Conservation (phyloP, 1,139 yeast genomes). For the Yamadazyma blattariae region DNA sequence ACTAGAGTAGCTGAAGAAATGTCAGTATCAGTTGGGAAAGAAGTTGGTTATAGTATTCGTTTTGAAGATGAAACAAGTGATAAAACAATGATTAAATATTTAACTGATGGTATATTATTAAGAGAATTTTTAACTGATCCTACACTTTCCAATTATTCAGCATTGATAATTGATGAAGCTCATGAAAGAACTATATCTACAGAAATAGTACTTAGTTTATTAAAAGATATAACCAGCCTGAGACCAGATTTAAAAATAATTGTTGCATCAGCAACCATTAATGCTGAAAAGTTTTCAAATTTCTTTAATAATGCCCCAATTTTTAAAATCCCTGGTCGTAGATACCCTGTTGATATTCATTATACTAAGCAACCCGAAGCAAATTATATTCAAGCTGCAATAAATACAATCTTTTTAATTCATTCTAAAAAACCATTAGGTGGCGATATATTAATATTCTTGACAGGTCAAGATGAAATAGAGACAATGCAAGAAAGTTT, state of each 20-base stretch:
- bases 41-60: slow-evolving; percentile 85
- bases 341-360: slow-evolving; percentile 84
- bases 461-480: slow-evolving; percentile 95
- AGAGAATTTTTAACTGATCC: slow-evolving; percentile 84
- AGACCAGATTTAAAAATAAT: slow-evolving; percentile 71
- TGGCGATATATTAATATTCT: slow-evolving; percentile 88
- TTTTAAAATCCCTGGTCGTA: slow-evolving; percentile 83
- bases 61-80: slow-evolving; percentile 74
- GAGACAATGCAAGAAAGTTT: slow-evolving; percentile 76
- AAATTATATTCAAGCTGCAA: slow-evolving; percentile 83
- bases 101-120: slow-evolving; percentile 93
- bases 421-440: slow-evolving; percentile 63
- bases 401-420: slow-evolving; percentile 74
- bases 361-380: slow-evolving; percentile 89
- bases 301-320: slow-evolving; percentile 85
- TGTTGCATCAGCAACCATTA: slow-evolving; percentile 92
- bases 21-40: slow-evolving; percentile 65
- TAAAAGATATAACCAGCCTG: slow-evolving; percentile 64
- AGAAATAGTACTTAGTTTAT: slow-evolving; percentile 78
- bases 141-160: slow-evolving; percentile 63
- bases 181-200: slow-evolving; percentile 94
- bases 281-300: slow-evolving; percentile 78
- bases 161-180: slow-evolving; percentile 93
- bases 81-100: slow-evolving; percentile 70
- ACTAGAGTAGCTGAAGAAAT: slow-evolving; percentile 87